These are phyloP conservation scores for Trametes coccinea DNA, from an alignment of 768 basidiomycete genomes.

Conservation along the genomic window DNA sequence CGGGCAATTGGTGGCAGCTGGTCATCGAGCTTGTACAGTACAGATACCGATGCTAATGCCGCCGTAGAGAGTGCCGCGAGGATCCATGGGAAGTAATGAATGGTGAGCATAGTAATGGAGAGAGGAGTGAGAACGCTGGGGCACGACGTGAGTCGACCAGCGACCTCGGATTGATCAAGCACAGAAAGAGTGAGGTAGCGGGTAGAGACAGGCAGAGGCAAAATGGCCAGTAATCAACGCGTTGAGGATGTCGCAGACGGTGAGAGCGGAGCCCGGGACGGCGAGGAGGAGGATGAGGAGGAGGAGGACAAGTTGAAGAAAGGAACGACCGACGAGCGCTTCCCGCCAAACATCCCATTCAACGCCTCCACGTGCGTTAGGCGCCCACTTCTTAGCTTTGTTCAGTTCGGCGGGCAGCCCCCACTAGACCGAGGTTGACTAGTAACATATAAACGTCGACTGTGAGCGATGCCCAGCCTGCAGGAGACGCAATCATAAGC, in stretches of 20 bases:
- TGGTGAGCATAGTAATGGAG: conserved; percentile 29
- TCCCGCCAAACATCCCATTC: conserved; percentile 9
- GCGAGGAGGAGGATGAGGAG: conserved; percentile 20
- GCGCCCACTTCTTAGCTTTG: background rate
- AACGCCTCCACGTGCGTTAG: background rate
- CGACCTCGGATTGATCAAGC: conserved; percentile 15
- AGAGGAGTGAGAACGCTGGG: conserved; percentile 2
- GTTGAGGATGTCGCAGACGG: background rate
- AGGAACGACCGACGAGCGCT: background rate
- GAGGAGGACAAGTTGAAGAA: conserved; percentile 25
- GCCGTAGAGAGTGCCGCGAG: background rate
- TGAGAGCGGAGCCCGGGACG: background rate
- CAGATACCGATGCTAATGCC: conserved; percentile 37
- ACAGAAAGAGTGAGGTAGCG: background rate
- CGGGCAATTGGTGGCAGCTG: conserved; percentile 85
- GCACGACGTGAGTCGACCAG: conserved; percentile 25
- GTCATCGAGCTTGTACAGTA: conserved; percentile 60
- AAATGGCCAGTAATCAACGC: background rate
- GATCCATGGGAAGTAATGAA: conserved; percentile 19
- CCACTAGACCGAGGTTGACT: too few species aligned
- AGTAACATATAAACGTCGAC: too few species aligned
- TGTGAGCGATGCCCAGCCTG: too few species aligned
- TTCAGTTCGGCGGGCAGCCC: too few species aligned
- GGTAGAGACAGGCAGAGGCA: conserved; percentile 13
- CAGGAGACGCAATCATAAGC: too few species aligned